Evolutionary conservation across 2,329 filamentous ascomycete genomes (phyloP).

Genomic region (Exophiala xenobiotica): DNA sequence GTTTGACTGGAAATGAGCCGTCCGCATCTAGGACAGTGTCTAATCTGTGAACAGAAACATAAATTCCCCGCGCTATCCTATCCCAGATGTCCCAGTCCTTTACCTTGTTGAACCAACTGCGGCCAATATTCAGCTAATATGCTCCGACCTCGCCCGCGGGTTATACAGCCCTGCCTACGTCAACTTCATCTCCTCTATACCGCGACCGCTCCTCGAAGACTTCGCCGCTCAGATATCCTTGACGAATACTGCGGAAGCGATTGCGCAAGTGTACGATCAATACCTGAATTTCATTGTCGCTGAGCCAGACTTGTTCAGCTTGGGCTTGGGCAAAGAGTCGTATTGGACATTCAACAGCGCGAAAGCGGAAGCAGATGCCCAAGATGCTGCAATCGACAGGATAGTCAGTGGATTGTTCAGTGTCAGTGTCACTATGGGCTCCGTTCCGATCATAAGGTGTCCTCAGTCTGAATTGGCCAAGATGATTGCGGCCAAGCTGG

Average conservation of each 20-base stretch:
- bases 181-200: slow-evolving; percentile 94
- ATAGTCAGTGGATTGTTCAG: slow-evolving; percentile 97
- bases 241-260: slow-evolving; percentile 80
- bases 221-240: slow-evolving; percentile 86
- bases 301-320: slow-evolving; percentile 90
- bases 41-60: slow-evolving; percentile 63
- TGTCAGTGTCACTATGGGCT: slow-evolving; percentile 95
- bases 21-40: neutral
- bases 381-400: slow-evolving; percentile 82
- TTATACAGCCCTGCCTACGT: slow-evolving; percentile 93
- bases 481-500: slow-evolving; percentile 88
- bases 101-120: slow-evolving; percentile 91
- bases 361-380: slow-evolving; percentile 82
- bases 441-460: slow-evolving; percentile 92
- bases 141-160: slow-evolving; percentile 77
- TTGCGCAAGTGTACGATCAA: slow-evolving; percentile 92
- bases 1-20: slow-evolving; percentile 26
- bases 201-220: slow-evolving; percentile 85
- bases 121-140: slow-evolving; percentile 78
- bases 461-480: slow-evolving; percentile 91
- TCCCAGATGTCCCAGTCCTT: slow-evolving; percentile 93
- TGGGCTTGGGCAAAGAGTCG: slow-evolving; percentile 88
- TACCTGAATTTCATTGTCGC: slow-evolving; percentile 97
- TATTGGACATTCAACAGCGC: slow-evolving; percentile 80
- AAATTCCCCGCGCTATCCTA: slow-evolving; percentile 76